Evolutionary conservation across 495 filamentous ascomycete species (phyloP), one percentile per base, ranked within the genome.

Genomic region (Gamarada debralockiae): DNA sequence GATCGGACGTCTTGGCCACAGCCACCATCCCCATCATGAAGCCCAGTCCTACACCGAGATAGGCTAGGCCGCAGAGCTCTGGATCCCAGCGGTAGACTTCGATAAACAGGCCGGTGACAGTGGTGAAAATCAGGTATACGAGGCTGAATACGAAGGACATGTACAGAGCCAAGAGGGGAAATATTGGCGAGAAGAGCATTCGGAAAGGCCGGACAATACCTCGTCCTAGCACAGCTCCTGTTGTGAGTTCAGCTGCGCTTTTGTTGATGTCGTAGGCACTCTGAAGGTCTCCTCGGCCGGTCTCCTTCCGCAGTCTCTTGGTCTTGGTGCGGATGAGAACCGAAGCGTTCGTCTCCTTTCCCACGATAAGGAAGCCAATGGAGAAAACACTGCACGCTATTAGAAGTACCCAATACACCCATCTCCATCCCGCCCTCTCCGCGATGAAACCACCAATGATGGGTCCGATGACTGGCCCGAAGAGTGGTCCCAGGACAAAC

Each of bases 51-150:
- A 74, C 68, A 3, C 74, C 73, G 1, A 78, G 61, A 58, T 71
- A 79, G 13, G 72, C 69, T 2, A 78, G 63, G 3, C 64, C 64
- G 1, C 59, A 63, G 34, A 63, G 60, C 12, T 66, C 64, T 1
- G 64, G 52, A 12, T 57, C n/a, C 59, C 59, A 80, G 48, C 66
- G 64, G 63, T 88, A 87, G 1, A 74, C 62, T 23, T 64, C 55
- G 1, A 70, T 60, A 60, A 79, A 89, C 25, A 87, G 74, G 21
- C 65, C 59, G 1, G 81, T 76, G 66, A 87, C 79, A 20, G 84
- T 84, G 24, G 82, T 83, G 71, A 88, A 85, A 44, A 92, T 74
- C 56, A 93, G 80, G 67, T 92, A 93, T 14, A 91, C 65, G 21
- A 87, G 83, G 15, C 86, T 82, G 60, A 89, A 90, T 8, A 83